phyloP scores from a whole-genome alignment of 2,329 filamentous ascomycete genomes.

The Lomentospora prolificans region DNA sequence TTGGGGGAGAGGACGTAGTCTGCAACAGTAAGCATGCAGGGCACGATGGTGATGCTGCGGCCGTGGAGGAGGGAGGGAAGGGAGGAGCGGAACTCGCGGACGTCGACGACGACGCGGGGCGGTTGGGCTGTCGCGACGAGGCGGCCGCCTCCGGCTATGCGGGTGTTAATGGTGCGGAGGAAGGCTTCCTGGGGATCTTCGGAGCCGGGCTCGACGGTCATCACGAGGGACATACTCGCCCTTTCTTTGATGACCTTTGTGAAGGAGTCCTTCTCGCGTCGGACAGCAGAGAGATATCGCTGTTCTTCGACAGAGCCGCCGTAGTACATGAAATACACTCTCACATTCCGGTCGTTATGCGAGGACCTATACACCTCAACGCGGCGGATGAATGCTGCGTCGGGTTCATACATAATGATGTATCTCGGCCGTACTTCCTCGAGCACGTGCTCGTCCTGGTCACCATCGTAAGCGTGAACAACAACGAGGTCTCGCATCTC shows the following conservation, averaged over 20 bases:
- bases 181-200: slow-evolving; percentile 87
- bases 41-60: slow-evolving; percentile 76
- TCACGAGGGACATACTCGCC: slow-evolving; percentile 80
- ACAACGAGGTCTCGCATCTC: slow-evolving; percentile 84
- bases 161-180: slow-evolving; percentile 88
- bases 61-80: slow-evolving; percentile 87
- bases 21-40: slow-evolving; percentile 91
- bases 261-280: slow-evolving; percentile 95
- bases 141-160: slow-evolving; percentile 86
- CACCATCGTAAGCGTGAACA: slow-evolving; percentile 87
- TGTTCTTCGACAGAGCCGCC: slow-evolving; percentile 92
- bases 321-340: slow-evolving; percentile 96
- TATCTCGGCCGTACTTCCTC: slow-evolving; percentile 90
- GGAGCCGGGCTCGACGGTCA: slow-evolving; percentile 61
- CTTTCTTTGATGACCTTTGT: slow-evolving; percentile 91
- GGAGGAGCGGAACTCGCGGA: slow-evolving; percentile 90
- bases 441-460: slow-evolving; percentile 91
- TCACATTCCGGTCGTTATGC: slow-evolving; percentile 77
- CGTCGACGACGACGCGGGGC: slow-evolving; percentile 86
- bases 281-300: slow-evolving; percentile 76
- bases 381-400: slow-evolving; percentile 84
- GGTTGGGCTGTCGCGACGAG: slow-evolving; percentile 75
- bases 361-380: slow-evolving; percentile 95
- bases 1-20: slow-evolving; percentile 89
- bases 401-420: slow-evolving; percentile 97